phyloP scores from a whole-genome alignment of 2,329 filamentous ascomycete species.

The Graphium sp. region DNA sequence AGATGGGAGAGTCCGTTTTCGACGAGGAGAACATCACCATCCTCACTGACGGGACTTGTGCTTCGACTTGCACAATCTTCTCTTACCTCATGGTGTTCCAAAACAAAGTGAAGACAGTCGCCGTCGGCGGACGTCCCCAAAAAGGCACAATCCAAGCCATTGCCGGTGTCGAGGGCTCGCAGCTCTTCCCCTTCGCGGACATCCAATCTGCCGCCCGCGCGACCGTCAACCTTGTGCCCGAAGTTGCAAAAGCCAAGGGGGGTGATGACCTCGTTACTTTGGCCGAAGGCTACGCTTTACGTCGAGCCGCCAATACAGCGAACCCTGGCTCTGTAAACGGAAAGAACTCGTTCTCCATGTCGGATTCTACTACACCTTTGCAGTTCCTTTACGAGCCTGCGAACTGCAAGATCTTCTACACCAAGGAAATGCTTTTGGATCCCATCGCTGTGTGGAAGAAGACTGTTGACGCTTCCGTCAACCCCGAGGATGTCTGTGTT shows the following conservation, averaged over 20 bases:
- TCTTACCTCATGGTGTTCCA: constrained; percentile 2
- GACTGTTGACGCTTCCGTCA: constrained; percentile 18
- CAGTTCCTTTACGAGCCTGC: constrained; percentile 46
- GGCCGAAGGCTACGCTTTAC: too few species aligned
- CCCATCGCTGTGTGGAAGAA: constrained; percentile 33
- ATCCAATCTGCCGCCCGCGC: too few species aligned
- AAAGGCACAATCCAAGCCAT: constrained; percentile 40
- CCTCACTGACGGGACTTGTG: constrained; percentile 10
- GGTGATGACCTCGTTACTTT: not conserved
- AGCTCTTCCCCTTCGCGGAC: not conserved
- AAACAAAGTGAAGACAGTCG: constrained; percentile 13
- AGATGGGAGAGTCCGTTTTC: constrained; percentile 1
- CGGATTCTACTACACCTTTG: too few species aligned
- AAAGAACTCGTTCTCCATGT: constrained; percentile 7
- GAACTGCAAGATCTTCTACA: constrained; percentile 44
- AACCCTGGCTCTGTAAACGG: constrained; percentile 10
- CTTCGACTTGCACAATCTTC: constrained; percentile 9
- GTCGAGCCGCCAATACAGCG: too few species aligned
- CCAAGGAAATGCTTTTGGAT: constrained; percentile 32
- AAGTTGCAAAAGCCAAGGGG: too few species aligned
- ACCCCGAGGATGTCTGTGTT: too few species aligned
- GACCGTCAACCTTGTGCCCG: too few species aligned
- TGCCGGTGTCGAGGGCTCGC: constrained; percentile 51
- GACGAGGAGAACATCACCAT: constrained; percentile 8
- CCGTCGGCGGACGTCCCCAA: constrained; percentile 41